Percentiles rank a stretch among this genome's conserved stretches.
Evolutionary conservation across 495 filamentous ascomycete species (phyloP).

Genomic region (Neurospora sp.): DNA sequence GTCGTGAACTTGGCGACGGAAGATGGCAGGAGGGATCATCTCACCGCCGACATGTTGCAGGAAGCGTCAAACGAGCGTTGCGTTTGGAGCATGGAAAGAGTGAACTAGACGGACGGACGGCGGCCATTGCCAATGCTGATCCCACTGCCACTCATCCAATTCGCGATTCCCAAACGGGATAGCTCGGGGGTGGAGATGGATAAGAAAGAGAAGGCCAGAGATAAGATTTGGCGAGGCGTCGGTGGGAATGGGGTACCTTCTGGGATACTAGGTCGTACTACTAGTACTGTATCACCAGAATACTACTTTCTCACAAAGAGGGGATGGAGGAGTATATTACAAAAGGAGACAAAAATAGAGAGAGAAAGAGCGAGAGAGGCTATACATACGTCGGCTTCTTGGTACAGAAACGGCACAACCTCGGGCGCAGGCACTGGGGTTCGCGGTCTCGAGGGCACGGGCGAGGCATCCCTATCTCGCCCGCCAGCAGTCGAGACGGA

Average conservation of each 20-base stretch:
- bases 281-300: background rate
- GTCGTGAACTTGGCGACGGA: background rate
- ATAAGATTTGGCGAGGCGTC: background rate
- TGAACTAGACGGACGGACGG: background rate
- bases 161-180: background rate
- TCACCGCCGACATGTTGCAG: background rate
- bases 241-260: background rate
- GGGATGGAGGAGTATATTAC: background rate
- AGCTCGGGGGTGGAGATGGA: background rate
- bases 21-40: background rate
- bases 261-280: background rate
- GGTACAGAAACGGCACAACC: conserved; percentile 91
- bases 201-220: background rate
- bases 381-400: conserved; percentile 64
- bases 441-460: conserved; percentile 58
- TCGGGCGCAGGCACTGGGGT: conserved; percentile 86
- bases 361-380: conserved; percentile 7
- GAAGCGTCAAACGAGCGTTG: background rate
- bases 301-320: background rate
- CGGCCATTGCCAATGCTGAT: background rate
- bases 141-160: background rate
- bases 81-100: background rate
- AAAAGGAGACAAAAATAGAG: background rate
- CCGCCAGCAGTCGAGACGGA: background rate
- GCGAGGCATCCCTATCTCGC: conserved; percentile 50